Percentiles rank a stretch among this genome's conserved stretches.
These are phyloP conservation scores for Suhomyces guaymorum DNA, from an alignment of 1,139 yeast species.

Conservation along the genomic window DNA sequence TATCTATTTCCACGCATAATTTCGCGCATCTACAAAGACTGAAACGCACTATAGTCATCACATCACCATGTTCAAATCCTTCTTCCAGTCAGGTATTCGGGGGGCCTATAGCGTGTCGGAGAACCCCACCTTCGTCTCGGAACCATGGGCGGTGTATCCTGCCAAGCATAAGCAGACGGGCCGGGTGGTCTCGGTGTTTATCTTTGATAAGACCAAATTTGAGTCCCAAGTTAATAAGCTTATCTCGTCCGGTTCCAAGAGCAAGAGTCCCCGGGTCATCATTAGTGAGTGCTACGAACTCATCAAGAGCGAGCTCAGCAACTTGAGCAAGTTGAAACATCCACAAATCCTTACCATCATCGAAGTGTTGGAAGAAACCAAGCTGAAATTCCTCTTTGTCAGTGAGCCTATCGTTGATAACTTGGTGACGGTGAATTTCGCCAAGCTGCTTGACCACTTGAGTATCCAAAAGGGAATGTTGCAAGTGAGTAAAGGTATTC, in stretches of 20 bases:
- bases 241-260: constrained; percentile 46
- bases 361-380: constrained; percentile 88
- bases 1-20: too few species aligned
- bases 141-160: constrained; percentile 85
- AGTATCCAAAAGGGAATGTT: constrained; percentile 83
- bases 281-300: constrained; percentile 44
- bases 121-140: constrained; percentile 71
- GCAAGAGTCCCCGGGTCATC: constrained; percentile 40
- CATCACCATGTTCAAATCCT: constrained; percentile 34
- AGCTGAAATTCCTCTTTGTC: constrained; percentile 76
- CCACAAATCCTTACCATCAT: constrained; percentile 81
- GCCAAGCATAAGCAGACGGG: constrained; percentile 69
- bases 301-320: constrained; percentile 55
- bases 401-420: constrained; percentile 73
- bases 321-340: constrained; percentile 79
- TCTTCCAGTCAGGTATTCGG: constrained; percentile 66
- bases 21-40: too few species aligned
- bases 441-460: constrained; percentile 57
- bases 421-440: constrained; percentile 47
- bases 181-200: constrained; percentile 73
- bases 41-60: neutral
- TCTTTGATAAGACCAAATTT: constrained; percentile 79
- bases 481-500: constrained; percentile 75
- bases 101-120: constrained; percentile 72
- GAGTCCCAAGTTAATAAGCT: constrained; percentile 56